A percentile compares a stretch with the other conserved stretches of the same genome.
Evolutionary conservation across 768 basidiomycete genomes (phyloP).

Genomic region (Hygrocybe coccinea): DNA sequence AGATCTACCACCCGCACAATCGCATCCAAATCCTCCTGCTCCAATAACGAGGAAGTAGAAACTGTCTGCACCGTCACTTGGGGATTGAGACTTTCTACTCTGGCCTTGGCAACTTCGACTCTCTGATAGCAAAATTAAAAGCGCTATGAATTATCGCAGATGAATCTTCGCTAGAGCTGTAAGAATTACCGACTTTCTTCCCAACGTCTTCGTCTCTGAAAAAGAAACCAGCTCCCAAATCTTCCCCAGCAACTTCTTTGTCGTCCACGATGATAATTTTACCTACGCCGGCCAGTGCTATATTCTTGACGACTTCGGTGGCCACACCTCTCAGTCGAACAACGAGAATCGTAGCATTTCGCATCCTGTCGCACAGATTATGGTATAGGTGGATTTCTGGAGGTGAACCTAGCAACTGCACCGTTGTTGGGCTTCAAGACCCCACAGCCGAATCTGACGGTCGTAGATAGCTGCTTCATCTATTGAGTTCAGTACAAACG

Average conservation of each 20-base stretch:
- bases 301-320: slow-evolving; percentile 94
- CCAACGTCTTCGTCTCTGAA: slow-evolving; percentile 92
- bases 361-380: slow-evolving; percentile 60
- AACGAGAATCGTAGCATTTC: slow-evolving; percentile 85
- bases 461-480: slow-evolving; percentile 53
- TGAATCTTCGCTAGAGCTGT: slow-evolving; percentile 2
- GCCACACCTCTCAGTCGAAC: slow-evolving; percentile 77
- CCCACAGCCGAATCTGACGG: slow-evolving; percentile 96
- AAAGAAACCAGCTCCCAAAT: slow-evolving; percentile 90
- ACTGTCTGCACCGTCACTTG: slow-evolving; percentile 77
- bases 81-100: slow-evolving; percentile 88
- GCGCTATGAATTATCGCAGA: not conserved
- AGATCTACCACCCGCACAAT: slow-evolving; percentile 70
- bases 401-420: slow-evolving; percentile 22
- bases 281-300: slow-evolving; percentile 94
- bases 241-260: slow-evolving; percentile 70
- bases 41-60: slow-evolving; percentile 44
- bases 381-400: not conserved
- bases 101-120: slow-evolving; percentile 75
- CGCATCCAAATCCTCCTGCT: slow-evolving; percentile 49
- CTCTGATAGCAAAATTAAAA: slow-evolving; percentile 46
- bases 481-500: not conserved
- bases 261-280: slow-evolving; percentile 80
- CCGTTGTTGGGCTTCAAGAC: slow-evolving; percentile 96
- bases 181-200: slow-evolving; percentile 56